A percentile compares a stretch with the other conserved stretches of the same genome.
These are phyloP conservation scores for Hygrocybe punicea DNA, from an alignment of 768 basidiomycete species.

Conservation along the genomic window DNA sequence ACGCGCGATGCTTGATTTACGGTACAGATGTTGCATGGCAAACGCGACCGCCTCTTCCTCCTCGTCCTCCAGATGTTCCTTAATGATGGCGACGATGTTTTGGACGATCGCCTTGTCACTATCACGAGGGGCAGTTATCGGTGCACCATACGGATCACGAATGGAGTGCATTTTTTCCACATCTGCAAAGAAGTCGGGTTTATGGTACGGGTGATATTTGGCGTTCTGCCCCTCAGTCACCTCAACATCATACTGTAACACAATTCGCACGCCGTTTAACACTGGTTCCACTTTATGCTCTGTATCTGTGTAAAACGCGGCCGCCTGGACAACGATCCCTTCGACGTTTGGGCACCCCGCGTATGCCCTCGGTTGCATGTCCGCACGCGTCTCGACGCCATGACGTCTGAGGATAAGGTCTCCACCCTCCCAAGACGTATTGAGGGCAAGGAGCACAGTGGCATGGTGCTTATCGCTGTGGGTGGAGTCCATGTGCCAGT, in stretches of 20 bases:
- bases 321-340: neutral
- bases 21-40: slow-evolving; percentile 16
- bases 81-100: neutral
- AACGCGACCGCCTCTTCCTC: slow-evolving; percentile 11
- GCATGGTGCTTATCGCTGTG: slow-evolving; percentile 19
- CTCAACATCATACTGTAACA: slow-evolving; percentile 16
- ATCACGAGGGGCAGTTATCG: neutral
- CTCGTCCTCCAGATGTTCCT: neutral
- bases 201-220: no score
- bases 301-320: slow-evolving; percentile 19
- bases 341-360: neutral
- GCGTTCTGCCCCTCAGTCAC: neutral
- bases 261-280: slow-evolving; percentile 14
- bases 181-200: neutral
- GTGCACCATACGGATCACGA: neutral
- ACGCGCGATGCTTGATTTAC: slow-evolving; percentile 11
- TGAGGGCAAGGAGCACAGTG: slow-evolving; percentile 16
- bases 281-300: slow-evolving; percentile 19
- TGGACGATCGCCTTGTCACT: neutral
- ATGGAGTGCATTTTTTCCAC: neutral
- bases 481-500: slow-evolving; percentile 21
- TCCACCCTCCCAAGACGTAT: slow-evolving; percentile 18
- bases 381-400: slow-evolving; percentile 8
- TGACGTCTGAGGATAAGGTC: slow-evolving; percentile 13
- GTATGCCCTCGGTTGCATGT: slow-evolving; percentile 6